Percentiles rank a stretch among this genome's conserved stretches.
Conservation (phyloP, 2,329 filamentous ascomycete species). For the Clarireedia monteithiana region DNA sequence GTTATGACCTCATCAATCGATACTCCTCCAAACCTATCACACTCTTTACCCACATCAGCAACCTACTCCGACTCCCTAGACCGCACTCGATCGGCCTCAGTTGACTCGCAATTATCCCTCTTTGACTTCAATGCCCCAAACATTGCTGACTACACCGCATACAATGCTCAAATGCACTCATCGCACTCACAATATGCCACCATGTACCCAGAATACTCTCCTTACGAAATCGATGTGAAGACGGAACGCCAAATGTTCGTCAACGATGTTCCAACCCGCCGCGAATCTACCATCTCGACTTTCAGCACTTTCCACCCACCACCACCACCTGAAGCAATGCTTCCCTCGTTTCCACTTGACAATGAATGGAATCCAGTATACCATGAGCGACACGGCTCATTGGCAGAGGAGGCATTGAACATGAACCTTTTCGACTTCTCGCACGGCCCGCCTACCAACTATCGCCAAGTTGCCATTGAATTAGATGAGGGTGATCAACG, state of each 20-base stretch:
- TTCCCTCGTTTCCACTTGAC: constrained; percentile 55
- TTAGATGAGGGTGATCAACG: constrained; percentile 83
- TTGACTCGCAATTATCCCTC: constrained; percentile 68
- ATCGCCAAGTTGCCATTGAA: constrained; percentile 65
- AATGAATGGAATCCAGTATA: constrained; percentile 69
- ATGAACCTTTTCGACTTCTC: constrained; percentile 79
- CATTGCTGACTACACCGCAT: constrained; percentile 49
- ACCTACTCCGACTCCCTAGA: constrained; percentile 69
- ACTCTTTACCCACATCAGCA: constrained; percentile 74
- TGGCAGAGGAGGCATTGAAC: constrained; percentile 55
- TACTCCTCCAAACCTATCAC: constrained; percentile 71
- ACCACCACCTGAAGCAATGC: constrained; percentile 58
- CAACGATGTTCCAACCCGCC: constrained; percentile 77
- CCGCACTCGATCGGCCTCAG: constrained; percentile 66
- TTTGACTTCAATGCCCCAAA: constrained; percentile 65
- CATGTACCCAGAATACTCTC: constrained; percentile 53
- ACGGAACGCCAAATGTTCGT: constrained; percentile 92
- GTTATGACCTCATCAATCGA: constrained; percentile 41
- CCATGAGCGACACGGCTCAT: constrained; percentile 58
- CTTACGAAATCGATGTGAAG: constrained; percentile 93
- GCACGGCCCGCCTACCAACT: constrained; percentile 54
- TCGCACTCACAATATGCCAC: constrained; percentile 37
- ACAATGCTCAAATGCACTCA: constrained; percentile 53
- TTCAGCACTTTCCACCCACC: constrained; percentile 87
- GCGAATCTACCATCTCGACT: constrained; percentile 82